These are phyloP conservation scores for Annona cherimola DNA, from an alignment of 164 flowering plant species.

Conservation along the genomic window DNA sequence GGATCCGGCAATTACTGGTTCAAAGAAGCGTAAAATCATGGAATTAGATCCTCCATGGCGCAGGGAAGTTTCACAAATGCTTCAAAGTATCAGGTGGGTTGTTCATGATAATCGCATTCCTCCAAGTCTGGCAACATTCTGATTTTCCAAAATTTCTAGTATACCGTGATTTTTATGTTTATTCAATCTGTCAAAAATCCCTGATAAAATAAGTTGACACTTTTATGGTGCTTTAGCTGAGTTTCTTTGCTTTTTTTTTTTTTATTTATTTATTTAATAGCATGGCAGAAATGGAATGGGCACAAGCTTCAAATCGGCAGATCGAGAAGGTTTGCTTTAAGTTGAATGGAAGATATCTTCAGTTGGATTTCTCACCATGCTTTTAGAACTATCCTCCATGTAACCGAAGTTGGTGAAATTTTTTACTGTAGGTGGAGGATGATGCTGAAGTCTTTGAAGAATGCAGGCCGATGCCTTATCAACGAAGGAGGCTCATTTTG, in stretches of 20 bases:
- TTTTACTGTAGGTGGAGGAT: constrained; percentile 42
- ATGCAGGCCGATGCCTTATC: constrained; percentile 24
- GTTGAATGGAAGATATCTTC: constrained; percentile 1
- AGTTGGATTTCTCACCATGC: background rate
- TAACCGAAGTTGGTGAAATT: constrained; percentile 5
- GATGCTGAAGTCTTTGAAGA: constrained; percentile 44
- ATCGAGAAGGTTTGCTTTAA: constrained; percentile 52
- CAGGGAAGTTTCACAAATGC: constrained; percentile 38
- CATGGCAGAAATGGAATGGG: constrained; percentile 60
- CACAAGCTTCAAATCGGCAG: constrained; percentile 47
- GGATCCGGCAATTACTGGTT: constrained; percentile 24
- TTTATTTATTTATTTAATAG: constrained; percentile 29
- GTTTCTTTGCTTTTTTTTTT: background rate
- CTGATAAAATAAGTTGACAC: background rate
- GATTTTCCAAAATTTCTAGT: background rate
- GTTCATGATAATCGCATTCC: background rate
- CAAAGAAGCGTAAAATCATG: constrained; percentile 50
- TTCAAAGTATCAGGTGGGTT: constrained; percentile 42
- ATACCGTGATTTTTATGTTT: too few relatives aligned
- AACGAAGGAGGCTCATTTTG: constrained; percentile 59
- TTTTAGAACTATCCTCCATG: constrained; percentile 1
- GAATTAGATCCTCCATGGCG: constrained; percentile 50
- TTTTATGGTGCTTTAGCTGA: background rate
- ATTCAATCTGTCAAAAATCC: background rate
- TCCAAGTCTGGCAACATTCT: background rate